These are phyloP conservation scores for Sordariomycetes sp. DNA, from an alignment of 2,329 filamentous ascomycete genomes.

Conservation along the genomic window DNA sequence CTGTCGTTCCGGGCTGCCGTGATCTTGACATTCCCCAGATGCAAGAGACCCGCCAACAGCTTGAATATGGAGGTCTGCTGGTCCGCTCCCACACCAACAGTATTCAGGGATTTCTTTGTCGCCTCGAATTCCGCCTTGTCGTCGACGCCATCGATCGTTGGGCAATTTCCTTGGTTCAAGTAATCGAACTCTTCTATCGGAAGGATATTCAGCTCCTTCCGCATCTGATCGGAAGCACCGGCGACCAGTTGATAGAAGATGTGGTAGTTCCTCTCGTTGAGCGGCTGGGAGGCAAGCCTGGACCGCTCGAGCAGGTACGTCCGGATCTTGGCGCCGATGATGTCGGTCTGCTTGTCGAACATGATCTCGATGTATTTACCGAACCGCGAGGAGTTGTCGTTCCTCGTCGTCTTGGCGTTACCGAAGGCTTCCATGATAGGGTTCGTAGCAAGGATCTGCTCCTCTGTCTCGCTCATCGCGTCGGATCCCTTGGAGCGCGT, in stretches of 20 bases:
- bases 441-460: slow-evolving; percentile 96
- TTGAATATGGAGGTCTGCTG: slow-evolving; percentile 83
- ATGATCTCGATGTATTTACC: slow-evolving; percentile 99
- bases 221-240: slow-evolving; percentile 76
- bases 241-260: slow-evolving; percentile 97
- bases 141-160: slow-evolving; percentile 86
- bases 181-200: slow-evolving; percentile 90
- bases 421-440: slow-evolving; percentile 99
- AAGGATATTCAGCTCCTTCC: slow-evolving; percentile 66
- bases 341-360: slow-evolving; percentile 92
- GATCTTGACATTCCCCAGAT: slow-evolving; percentile 95
- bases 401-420: slow-evolving; percentile 98
- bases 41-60: slow-evolving; percentile 78
- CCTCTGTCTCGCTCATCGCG: slow-evolving; percentile 93
- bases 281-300: slow-evolving; percentile 88
- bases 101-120: slow-evolving; percentile 74
- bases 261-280: slow-evolving; percentile 98
- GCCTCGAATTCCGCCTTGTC: slow-evolving; percentile 90
- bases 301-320: slow-evolving; percentile 94
- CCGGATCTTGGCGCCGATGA: slow-evolving; percentile 94
- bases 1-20: slow-evolving; percentile 83
- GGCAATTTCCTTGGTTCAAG: slow-evolving; percentile 86
- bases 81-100: slow-evolving; percentile 67
- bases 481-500: slow-evolving; percentile 67
- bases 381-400: slow-evolving; percentile 98